These are phyloP conservation scores for Choricystis sp. DNA, from an alignment of 139 green algal species.

Conservation along the genomic window DNA sequence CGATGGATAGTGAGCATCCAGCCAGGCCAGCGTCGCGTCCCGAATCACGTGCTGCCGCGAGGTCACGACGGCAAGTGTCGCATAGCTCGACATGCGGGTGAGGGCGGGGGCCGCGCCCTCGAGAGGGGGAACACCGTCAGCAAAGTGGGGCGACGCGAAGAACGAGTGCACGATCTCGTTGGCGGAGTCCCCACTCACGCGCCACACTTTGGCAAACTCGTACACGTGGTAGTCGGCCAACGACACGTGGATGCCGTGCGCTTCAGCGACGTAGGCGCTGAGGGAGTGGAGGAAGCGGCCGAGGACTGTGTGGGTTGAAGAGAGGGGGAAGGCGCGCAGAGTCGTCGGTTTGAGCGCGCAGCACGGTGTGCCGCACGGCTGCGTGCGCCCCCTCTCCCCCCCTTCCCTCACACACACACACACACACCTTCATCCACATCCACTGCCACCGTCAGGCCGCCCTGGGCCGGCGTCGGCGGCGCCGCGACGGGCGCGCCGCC, in stretches of 20 bases:
- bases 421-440: constrained; percentile 65
- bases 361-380: too few relatives aligned
- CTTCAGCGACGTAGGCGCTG: constrained; percentile 64
- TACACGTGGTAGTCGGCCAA: constrained; percentile 74
- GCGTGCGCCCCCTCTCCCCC: too few relatives aligned
- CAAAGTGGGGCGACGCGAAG: constrained; percentile 79
- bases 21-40: constrained; percentile 69
- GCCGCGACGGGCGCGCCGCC: background rate
- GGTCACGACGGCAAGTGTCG: constrained; percentile 78
- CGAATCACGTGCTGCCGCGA: constrained; percentile 81
- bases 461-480: too few relatives aligned
- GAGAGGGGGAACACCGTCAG: constrained; percentile 38
- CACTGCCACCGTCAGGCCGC: constrained; percentile 42
- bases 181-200: constrained; percentile 27
- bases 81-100: constrained; percentile 27
- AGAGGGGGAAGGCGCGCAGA: background rate
- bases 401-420: background rate
- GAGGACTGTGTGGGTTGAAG: constrained; percentile 42
- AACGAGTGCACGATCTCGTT: constrained; percentile 89
- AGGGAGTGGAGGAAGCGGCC: constrained; percentile 65
- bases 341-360: too few relatives aligned
- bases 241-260: constrained; percentile 49
- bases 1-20: constrained; percentile 59
- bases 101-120: constrained; percentile 52
- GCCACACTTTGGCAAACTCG: constrained; percentile 69